Evolutionary conservation across 345 rosid species (phyloP), one percentile per base, ranked within the genome.

Genomic region (Erysimum cheiranthoides): DNA sequence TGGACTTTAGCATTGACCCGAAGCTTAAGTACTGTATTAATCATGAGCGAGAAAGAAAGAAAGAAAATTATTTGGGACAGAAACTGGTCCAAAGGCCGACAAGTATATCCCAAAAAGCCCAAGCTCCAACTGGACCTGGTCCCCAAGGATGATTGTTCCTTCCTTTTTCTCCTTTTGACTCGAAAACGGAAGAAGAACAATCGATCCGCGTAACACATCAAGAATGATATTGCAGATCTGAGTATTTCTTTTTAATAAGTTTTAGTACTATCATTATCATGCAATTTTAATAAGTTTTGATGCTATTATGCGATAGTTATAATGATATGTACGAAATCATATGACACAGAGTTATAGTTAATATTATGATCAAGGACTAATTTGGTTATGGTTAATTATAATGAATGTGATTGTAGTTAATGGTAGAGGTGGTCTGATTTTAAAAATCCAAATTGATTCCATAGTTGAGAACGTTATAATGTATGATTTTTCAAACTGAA

Each of bases 401-500:
- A 34, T 18, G 43, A 34, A 49, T 5, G 27, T 17, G 45, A 65
- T 18, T 10, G 10, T 28, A 4, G 50, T 66, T 18, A 11, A 7
- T 8, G 13, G 14, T 21, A 36, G 49, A 39, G 5, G 8, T 0
- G 16, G 4, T 6, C 17, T 14, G 40, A 54, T 17, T 43, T 3
- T 3, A 27, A 2, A 38, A 43, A 6, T 28, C 1, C 8, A 42
- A 58, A 31, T 2, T 12, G 34, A 70, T 45, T 31, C 13, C 13
- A 39, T 39, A 68, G 30, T 3, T 5, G 25, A 72, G 8, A 39
- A 11, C 2, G 18, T 61, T 21, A 21, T 21, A 21, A 21, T 21
- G 62, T 39, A n/a, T 51, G 62, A 51, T 73, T 14, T 53, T 12
- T 18, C 17, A 64, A 53, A n/a, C 53, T 18, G 51, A 54, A 64